These are phyloP conservation scores for Komagataella mondaviorum DNA, from an alignment of 805 yeast genomes.

Conservation along the genomic window DNA sequence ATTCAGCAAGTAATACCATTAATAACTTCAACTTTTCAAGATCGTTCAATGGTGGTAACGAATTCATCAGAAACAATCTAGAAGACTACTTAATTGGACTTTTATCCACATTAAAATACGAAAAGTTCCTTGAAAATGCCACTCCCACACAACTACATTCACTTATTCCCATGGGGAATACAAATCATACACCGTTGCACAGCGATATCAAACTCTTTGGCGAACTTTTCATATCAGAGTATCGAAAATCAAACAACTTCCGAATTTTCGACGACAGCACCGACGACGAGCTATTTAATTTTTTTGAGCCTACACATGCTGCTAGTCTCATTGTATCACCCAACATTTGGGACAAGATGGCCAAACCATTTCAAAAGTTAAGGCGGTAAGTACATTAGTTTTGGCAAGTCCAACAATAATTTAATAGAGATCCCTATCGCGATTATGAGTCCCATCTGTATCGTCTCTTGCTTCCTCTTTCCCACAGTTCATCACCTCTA, in stretches of 20 bases:
- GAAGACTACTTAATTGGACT: slow-evolving; percentile 82
- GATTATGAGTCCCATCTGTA: neutral
- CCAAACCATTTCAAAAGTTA: neutral
- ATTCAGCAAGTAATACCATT: slow-evolving; percentile 20
- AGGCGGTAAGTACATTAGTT: neutral
- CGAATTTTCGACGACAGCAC: slow-evolving; percentile 39
- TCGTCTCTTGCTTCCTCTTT: neutral
- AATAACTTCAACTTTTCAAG: slow-evolving; percentile 6
- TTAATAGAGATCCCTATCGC: neutral
- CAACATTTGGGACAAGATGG: neutral
- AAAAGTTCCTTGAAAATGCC: slow-evolving; percentile 32
- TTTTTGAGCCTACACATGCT: slow-evolving; percentile 20
- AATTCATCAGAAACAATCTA: slow-evolving; percentile 73
- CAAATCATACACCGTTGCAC: slow-evolving; percentile 10
- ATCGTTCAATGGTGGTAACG: slow-evolving; percentile 61
- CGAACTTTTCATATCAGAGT: slow-evolving; percentile 29
- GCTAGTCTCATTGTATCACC: slow-evolving; percentile 4
- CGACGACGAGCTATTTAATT: slow-evolving; percentile 52
- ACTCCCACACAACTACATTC: slow-evolving; percentile 22
- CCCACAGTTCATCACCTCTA: neutral
- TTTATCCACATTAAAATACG: slow-evolving; percentile 58
- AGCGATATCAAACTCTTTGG: slow-evolving; percentile 29
- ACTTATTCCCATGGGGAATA: slow-evolving; percentile 1
- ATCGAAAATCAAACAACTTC: slow-evolving; percentile 45
- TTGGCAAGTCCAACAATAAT: neutral